These are phyloP conservation scores for Metarhizium album DNA, from an alignment of 2,329 filamentous ascomycete species.

Conservation along the genomic window DNA sequence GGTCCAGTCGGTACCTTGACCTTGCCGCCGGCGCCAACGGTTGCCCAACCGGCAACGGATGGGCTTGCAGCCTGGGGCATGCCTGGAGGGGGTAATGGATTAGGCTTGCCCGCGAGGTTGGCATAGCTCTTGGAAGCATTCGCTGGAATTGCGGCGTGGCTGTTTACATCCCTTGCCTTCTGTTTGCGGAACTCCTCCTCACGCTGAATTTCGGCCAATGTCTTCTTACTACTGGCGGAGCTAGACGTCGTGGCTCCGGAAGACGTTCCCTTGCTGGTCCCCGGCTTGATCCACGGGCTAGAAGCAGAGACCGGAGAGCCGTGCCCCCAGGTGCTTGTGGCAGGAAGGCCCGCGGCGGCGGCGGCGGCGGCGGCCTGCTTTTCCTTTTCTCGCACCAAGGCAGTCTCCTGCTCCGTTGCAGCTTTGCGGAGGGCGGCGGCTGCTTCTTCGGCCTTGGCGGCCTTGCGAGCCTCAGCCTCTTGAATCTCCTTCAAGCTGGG, in stretches of 20 bases:
- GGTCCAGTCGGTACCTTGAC: constrained; percentile 62
- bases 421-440: constrained; percentile 69
- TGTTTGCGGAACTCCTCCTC: constrained; percentile 80
- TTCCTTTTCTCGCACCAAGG: constrained; percentile 48
- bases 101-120: constrained; percentile 76
- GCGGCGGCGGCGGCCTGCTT: constrained; percentile 38
- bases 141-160: constrained; percentile 36
- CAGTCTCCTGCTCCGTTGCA: constrained; percentile 67
- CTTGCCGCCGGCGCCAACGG: constrained; percentile 88
- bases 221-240: constrained; percentile 58
- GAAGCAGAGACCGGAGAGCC: constrained; percentile 58
- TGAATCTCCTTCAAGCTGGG: constrained; percentile 95
- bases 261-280: constrained; percentile 29
- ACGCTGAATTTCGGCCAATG: constrained; percentile 87
- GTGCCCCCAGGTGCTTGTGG: constrained; percentile 81
- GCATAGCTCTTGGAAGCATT: constrained; percentile 77
- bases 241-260: constrained; percentile 13
- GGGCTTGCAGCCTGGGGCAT: constrained; percentile 20
- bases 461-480: constrained; percentile 86
- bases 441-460: constrained; percentile 75
- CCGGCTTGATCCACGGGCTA: constrained; percentile 59
- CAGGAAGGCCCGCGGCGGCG: constrained; percentile 69
- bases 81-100: constrained; percentile 13
- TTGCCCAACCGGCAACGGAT: constrained; percentile 63
- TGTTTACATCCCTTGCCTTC: constrained; percentile 45